Base-by-base conservation (phyloP, 2,329 filamentous ascomycete species). In the Aspergillus calidoustus region DNA sequence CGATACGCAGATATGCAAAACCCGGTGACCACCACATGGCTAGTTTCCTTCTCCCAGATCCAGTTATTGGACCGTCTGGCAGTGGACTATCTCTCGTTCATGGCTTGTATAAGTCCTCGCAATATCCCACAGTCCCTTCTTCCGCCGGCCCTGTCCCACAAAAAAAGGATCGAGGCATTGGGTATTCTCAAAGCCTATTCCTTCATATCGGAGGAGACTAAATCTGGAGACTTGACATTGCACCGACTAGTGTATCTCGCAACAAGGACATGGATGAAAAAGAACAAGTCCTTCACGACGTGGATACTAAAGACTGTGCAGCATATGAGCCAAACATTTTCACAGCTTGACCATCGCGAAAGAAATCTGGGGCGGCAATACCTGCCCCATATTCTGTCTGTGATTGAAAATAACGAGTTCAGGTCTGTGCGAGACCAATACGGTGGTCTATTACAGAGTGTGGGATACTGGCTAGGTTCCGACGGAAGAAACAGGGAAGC, bases 241-340 rank as follows among this genome's bases (percentile, higher is more conserved):
- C 74, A 76, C 59, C 65, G 72, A 25, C 61, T 77, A 1, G 71
- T 76, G 0, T 70, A 74, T 51, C 64, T 76, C 7, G 68, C 71
- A 2, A 74, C 61, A 0, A 52, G 66, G 11, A 72, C 69, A 5
- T 75, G 70, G 72, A 50, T 75, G 0, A 62, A 62, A 17, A 59
- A 46, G 4, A 31, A 52, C 53, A 52, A 64, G 13, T 58, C 31
- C 9, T 47, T 52, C 11, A 7, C 7, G 15, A 38, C 1, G 9
- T 67, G 9, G 6, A 48, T 59, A 44, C 2, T 22, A 6, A 47
- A 50, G 49, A 23, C 57, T 2, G 57, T 51, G 11, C 23, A 38
- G 17, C 47, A 51, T 11, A 43, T 72, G 1, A n/a, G 51, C 13
- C 4, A 38, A 15, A 11, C 13, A 15, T 13, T 13, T 15, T 1